These are phyloP conservation scores for Adiantum capillusveneris DNA, from an alignment of 75 land plant genomes.

Conservation along the genomic window DNA sequence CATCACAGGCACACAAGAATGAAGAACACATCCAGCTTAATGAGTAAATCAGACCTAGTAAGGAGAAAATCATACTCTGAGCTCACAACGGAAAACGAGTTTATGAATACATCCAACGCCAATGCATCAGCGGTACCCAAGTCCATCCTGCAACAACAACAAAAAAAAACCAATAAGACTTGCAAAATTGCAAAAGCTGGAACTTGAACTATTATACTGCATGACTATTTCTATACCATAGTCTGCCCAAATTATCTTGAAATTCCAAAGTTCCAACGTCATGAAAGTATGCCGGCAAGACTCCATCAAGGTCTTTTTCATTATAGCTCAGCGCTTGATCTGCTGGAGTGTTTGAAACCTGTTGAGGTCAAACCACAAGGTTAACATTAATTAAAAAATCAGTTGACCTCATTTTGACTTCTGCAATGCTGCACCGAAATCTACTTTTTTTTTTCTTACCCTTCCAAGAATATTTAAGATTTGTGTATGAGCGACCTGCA, in stretches of 20 bases:
- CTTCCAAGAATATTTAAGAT: too few species aligned
- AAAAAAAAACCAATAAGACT: neutral
- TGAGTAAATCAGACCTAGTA: too few species aligned
- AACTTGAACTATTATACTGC: neutral
- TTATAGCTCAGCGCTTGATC: constrained; percentile 20
- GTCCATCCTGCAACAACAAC: constrained; percentile 24
- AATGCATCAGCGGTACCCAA: constrained; percentile 37
- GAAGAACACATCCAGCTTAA: too few species aligned
- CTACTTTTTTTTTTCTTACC: too few species aligned
- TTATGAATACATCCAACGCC: constrained; percentile 31
- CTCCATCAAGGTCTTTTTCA: constrained; percentile 15
- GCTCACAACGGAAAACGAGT: constrained; percentile 23
- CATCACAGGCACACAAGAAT: too few species aligned
- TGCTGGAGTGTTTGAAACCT: constrained; percentile 26
- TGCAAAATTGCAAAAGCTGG: too few species aligned
- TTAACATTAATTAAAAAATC: too few species aligned
- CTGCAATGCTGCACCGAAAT: too few species aligned
- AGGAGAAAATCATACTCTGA: constrained; percentile 23
- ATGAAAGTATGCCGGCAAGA: constrained; percentile 26
- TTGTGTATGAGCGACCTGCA: too few species aligned
- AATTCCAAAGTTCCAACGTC: constrained; percentile 33
- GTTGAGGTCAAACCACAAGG: too few species aligned
- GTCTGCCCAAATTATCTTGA: constrained; percentile 30
- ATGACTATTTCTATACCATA: constrained; percentile 20
- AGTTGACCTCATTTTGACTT: too few species aligned